Evolutionary conservation across 225 moss, liverwort and hornwort genomes (phyloP), one percentile per base, ranked within the genome.

Genomic region (Pseudisothecium myosuroides): DNA sequence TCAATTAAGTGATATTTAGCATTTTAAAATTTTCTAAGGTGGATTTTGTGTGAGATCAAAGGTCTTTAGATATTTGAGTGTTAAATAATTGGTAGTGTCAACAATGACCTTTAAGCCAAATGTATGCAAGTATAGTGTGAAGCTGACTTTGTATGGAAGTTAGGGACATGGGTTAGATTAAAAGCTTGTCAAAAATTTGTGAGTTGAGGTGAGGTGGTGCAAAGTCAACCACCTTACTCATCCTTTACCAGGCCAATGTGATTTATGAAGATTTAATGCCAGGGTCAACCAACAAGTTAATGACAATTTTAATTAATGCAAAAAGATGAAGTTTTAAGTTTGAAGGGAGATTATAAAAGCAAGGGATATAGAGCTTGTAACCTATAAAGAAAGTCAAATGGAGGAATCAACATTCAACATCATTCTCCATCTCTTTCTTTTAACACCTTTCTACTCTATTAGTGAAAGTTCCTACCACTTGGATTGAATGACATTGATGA

Each of bases 221-320:
- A 67, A 67, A 21, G 18, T 21, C 10, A 19, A 37, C 6, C 12
- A 37, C 4, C 2, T 67, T 37, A 2, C 3, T 21, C 1, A 0
- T 37, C 12, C n/a, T n/a, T 21, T 67, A 21, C 12, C 1, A n/a
- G 6, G 7, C 7, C 6, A 62, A 62, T 62, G 7, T 62, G 29
- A 29, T 62, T 62, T 1, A 67, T 12, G 12, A 67, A 67, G 22
- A 67, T 67, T 21, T 37, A 21, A n/a, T 21, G 6, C 22, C 21
- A 67, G 21, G 22, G 21, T 20, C 37, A 67, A 37, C 9, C 1
- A 8, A 1, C 4, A 5, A 3, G 2, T 34, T 65, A 65, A 65
- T 34, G 17, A 34, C 34, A 65, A 32, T 5, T 34, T 65, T 65
- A 65, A 65, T 34, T 65, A 34, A 64, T 65, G 10, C 17, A 34